A percentile compares a stretch with the other conserved stretches of the same genome.
These are phyloP conservation scores for Lyophyllum semitale DNA, from an alignment of 768 basidiomycete genomes.

Conservation along the genomic window DNA sequence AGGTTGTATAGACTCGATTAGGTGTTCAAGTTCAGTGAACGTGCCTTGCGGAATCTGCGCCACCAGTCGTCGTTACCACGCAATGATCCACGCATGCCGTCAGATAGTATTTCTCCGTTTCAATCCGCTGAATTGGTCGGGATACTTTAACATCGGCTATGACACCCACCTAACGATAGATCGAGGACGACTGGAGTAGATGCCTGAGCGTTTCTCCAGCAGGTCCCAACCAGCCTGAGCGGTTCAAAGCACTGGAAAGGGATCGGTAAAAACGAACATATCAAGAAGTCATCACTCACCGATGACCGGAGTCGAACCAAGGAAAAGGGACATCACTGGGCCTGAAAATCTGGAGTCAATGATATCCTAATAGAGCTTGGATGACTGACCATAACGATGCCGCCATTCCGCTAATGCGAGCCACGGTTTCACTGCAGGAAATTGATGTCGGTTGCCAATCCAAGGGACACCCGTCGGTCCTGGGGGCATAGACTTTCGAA, in stretches of 20 bases:
- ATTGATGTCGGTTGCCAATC: slow-evolving; percentile 47
- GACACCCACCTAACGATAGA: slow-evolving; percentile 41
- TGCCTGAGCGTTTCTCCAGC: slow-evolving; percentile 47
- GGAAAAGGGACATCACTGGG: slow-evolving; percentile 40
- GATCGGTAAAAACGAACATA: not conserved
- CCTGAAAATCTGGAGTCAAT: slow-evolving; percentile 28
- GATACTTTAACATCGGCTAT: too few relatives aligned
- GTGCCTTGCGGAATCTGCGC: slow-evolving; percentile 49
- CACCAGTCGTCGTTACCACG: slow-evolving; percentile 44
- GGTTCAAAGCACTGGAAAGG: slow-evolving; percentile 39
- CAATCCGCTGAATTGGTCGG: too few relatives aligned
- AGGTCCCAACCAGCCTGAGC: slow-evolving; percentile 49
- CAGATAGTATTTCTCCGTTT: slow-evolving; percentile 48
- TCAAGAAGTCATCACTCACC: slow-evolving; percentile 21
- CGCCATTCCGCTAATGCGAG: slow-evolving; percentile 48
- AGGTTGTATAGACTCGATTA: too few relatives aligned
- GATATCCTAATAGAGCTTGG: slow-evolving; percentile 3
- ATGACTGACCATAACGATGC: too few relatives aligned
- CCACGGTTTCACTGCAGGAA: slow-evolving; percentile 50
- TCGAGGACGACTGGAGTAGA: slow-evolving; percentile 49
- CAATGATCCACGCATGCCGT: slow-evolving; percentile 47
- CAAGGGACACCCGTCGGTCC: slow-evolving; percentile 45
- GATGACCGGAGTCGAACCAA: slow-evolving; percentile 44
- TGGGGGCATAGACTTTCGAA: slow-evolving; percentile 42
- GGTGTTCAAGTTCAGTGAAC: too few relatives aligned